Base-by-base conservation (phyloP, 176 grass and related monocot species). In the Musa schizocarpa region DNA sequence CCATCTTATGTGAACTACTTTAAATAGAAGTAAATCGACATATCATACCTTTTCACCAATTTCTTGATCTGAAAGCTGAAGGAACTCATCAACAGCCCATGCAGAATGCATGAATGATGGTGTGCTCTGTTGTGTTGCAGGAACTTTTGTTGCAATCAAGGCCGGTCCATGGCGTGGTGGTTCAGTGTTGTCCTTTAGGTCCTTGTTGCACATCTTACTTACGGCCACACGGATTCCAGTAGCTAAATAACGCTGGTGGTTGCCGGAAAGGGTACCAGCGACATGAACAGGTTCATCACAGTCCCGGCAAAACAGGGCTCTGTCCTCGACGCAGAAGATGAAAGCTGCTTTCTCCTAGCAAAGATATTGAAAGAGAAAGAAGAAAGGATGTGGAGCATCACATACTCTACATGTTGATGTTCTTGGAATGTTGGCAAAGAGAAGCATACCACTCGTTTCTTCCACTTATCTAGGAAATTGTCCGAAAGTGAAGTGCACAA, bases 301-400 rank as follows among this genome's bases (percentile, higher is more conserved):
- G 63, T 99, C 96, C 22, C 86, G 78, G 84, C 96, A 99, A 85
- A 99, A 95, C 51, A 99, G 91, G 70, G 96, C 96, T 75, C 95
- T 77, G 79, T 99, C 96, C 82, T 99, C 96, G 25, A 99, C 90
- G 76, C 96, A 99, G 90, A 99, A 99, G 76, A 99, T 99, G 75
- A 99, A 95, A 21, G 96, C 96, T 43, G 86, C 86, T 78, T 95
- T 99, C 87, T 99, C 96, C 95, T 96, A 76, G 14, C 48, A 82
- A 65, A 71, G 24, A 50, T 9, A 65, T 63, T 13, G 20, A 68
- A 1, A 13, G 14, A 1, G 29, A 51, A 20, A 55, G 56, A 9
- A 73, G 16, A 20, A 14, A 43, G 34, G 34, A 17, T 26, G 62
- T 57, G 3, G 25, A 22, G 22, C 49, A 54, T 74, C 16, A 67